A percentile compares a stretch with the other conserved stretches of the same genome.
Evolutionary conservation across 2,329 filamentous ascomycete species (phyloP).

Genomic region (Bipolaris sorokiniana): DNA sequence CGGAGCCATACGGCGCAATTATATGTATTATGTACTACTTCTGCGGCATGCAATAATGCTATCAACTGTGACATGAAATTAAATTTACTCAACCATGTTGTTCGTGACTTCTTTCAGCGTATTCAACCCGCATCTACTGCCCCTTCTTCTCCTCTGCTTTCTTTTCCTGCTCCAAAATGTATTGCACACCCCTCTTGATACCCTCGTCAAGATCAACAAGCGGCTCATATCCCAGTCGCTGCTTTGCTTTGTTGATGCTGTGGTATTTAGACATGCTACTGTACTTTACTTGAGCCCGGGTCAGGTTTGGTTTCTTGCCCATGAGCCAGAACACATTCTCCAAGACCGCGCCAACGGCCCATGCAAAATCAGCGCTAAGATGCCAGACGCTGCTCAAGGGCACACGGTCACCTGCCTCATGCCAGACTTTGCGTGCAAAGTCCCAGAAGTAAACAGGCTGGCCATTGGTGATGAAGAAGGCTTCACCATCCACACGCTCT

Average conservation of each 20-base stretch:
- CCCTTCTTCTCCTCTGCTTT: conserved; percentile 45
- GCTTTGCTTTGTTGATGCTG: conserved; percentile 76
- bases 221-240: conserved; percentile 71
- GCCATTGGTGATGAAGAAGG: conserved; percentile 60
- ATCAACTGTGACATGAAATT: background rate
- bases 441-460: conserved; percentile 59
- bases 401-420: conserved; percentile 51
- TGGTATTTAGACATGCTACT: conserved; percentile 79
- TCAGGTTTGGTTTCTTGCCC: conserved; percentile 55
- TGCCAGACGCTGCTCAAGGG: conserved; percentile 52
- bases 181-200: conserved; percentile 53
- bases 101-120: background rate
- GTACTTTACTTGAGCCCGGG: conserved; percentile 62
- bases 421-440: conserved; percentile 56
- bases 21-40: conserved; percentile 3
- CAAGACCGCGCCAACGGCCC: conserved; percentile 52
- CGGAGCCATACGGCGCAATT: background rate
- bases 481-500: conserved; percentile 58
- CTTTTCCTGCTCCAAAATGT: conserved; percentile 46
- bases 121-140: conserved; percentile 24
- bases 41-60: background rate
- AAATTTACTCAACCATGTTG: background rate
- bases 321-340: conserved; percentile 55
- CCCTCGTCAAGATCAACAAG: conserved; percentile 71
- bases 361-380: conserved; percentile 50